Evolutionary conservation across 2,329 filamentous ascomycete species (phyloP).

Genomic region (Calonectria henricotiae): DNA sequence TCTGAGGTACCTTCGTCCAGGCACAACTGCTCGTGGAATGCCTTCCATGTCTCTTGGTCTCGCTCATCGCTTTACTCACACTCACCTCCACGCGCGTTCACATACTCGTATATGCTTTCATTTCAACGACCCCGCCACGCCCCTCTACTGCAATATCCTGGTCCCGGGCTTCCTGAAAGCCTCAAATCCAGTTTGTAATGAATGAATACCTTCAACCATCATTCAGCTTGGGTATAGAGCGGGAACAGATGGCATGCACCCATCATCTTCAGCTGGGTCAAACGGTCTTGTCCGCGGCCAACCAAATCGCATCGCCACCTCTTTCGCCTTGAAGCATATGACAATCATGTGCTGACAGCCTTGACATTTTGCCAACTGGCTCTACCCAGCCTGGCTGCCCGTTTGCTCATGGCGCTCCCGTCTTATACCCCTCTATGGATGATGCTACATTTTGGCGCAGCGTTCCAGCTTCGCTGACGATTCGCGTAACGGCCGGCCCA

Average conservation of each 20-base stretch:
- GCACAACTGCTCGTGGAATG: slow-evolving; percentile 28
- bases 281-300: slow-evolving; percentile 2
- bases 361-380: slow-evolving; percentile 24
- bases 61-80: slow-evolving; percentile 28
- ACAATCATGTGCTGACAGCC: slow-evolving; percentile 31
- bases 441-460: slow-evolving; percentile 12
- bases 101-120: slow-evolving; percentile 14
- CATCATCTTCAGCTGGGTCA: slow-evolving; percentile 7
- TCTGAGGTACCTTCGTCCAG: slow-evolving; percentile 30
- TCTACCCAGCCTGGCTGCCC: slow-evolving; percentile 16
- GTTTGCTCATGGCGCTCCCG: slow-evolving; percentile 21
- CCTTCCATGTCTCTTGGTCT: slow-evolving; percentile 27
- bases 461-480: slow-evolving; percentile 23
- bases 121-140: slow-evolving; percentile 18
- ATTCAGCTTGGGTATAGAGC: not conserved
- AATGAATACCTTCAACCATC: not conserved
- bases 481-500: slow-evolving; percentile 32
- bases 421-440: slow-evolving; percentile 14
- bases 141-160: slow-evolving; percentile 1
- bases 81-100: slow-evolving; percentile 3
- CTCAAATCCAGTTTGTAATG: slow-evolving; percentile 24
- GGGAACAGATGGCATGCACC: slow-evolving; percentile 7
- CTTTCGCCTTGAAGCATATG: slow-evolving; percentile 3
- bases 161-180: slow-evolving; percentile 10
- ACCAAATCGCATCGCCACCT: slow-evolving; percentile 11